Evolutionary conservation across 495 filamentous ascomycete species (phyloP).

Genomic region (Talaromyces adpressus): DNA sequence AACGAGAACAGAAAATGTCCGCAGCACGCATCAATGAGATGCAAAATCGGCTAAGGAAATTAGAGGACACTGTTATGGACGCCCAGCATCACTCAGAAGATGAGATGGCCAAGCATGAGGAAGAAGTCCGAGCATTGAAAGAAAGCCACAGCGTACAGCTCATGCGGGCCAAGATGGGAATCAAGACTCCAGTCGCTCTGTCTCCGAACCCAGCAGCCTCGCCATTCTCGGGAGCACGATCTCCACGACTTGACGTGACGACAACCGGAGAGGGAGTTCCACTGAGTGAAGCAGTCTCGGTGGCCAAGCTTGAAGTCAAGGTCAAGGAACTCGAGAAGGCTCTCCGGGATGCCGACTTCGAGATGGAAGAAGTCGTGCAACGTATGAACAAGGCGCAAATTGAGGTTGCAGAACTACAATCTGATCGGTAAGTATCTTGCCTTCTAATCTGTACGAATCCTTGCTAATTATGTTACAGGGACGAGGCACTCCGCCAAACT

Average conservation of each 20-base stretch:
- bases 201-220: constrained; percentile 51
- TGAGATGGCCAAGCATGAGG: constrained; percentile 72
- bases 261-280: constrained; percentile 47
- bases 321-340: constrained; percentile 78
- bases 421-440: constrained; percentile 57
- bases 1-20: constrained; percentile 73
- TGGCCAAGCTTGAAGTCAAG: constrained; percentile 64
- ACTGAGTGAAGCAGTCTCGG: constrained; percentile 57
- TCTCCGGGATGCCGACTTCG: constrained; percentile 71
- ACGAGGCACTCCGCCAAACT: constrained; percentile 80
- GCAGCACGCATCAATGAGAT: constrained; percentile 73
- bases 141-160: constrained; percentile 75
- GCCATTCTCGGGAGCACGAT: constrained; percentile 54
- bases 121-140: constrained; percentile 67
- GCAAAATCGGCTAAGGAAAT: constrained; percentile 66
- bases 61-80: constrained; percentile 77
- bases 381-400: constrained; percentile 93
- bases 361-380: constrained; percentile 91
- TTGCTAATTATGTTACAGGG: constrained; percentile 43
- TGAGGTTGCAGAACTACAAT: constrained; percentile 85
- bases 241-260: constrained; percentile 53
- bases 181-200: constrained; percentile 31
- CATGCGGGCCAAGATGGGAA: constrained; percentile 59
- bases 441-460: background rate
- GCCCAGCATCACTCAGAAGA: constrained; percentile 88